Evolutionary conservation across 108 stramenopile genomes (phyloP).

Genomic region (Aurantiochytrium sp.): DNA sequence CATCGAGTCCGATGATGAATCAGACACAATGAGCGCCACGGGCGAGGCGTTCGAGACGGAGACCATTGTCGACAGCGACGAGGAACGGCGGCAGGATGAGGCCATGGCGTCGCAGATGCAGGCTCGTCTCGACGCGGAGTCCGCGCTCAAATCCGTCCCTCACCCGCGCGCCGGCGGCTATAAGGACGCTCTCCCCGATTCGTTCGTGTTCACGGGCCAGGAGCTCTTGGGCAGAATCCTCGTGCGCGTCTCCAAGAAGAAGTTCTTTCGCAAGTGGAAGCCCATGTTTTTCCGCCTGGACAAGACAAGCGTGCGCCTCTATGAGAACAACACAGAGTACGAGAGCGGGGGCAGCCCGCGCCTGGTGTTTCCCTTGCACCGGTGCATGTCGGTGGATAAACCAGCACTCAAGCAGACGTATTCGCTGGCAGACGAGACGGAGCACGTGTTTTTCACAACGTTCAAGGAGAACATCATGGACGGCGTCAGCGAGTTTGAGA

Average conservation of each 20-base stretch:
- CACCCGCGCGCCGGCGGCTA: neutral
- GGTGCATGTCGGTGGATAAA: neutral
- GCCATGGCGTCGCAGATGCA: neutral
- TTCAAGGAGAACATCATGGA: neutral
- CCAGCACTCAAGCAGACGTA: neutral
- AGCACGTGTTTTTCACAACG: neutral
- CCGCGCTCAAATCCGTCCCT: neutral
- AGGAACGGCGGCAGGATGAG: neutral
- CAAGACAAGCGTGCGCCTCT: neutral
- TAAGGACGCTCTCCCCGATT: neutral
- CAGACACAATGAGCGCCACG: neutral
- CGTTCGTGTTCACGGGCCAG: neutral
- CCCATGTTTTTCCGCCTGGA: neutral
- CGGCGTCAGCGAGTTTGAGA: neutral
- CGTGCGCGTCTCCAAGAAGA: conserved; percentile 10
- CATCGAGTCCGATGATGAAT: neutral
- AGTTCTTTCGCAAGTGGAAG: conserved; percentile 18
- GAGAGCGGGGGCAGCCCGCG: neutral
- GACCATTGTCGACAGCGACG: conserved; percentile 16
- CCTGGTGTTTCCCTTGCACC: neutral
- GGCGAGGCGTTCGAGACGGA: neutral
- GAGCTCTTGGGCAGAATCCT: conserved; percentile 5
- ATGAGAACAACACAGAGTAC: neutral
- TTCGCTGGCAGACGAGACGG: neutral
- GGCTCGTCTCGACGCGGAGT: neutral